These are phyloP conservation scores for Chloropicon primus DNA, from an alignment of 139 green algal species.

Conservation along the genomic window DNA sequence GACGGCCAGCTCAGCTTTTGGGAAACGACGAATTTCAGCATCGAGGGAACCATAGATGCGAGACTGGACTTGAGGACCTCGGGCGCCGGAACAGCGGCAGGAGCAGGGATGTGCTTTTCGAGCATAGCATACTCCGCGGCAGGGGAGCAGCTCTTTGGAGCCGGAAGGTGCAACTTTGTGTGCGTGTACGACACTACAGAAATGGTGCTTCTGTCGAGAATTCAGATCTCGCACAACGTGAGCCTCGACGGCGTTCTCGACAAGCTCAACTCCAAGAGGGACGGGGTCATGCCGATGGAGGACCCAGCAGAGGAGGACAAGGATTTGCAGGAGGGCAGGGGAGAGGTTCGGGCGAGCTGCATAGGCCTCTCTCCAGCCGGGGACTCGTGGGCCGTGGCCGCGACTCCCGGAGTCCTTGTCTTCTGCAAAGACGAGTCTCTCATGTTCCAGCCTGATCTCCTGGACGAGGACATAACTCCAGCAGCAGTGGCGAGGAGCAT, in stretches of 20 bases:
- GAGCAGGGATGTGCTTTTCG: conserved; percentile 62
- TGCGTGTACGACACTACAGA: conserved; percentile 93
- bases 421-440: conserved; percentile 63
- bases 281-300: neutral
- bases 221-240: conserved; percentile 52
- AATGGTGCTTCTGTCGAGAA: conserved; percentile 65
- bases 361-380: conserved; percentile 74
- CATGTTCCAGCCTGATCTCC: conserved; percentile 88
- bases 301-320: neutral
- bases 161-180: conserved; percentile 59
- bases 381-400: conserved; percentile 69
- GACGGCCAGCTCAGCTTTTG: conserved; percentile 87
- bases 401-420: conserved; percentile 80
- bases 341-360: conserved; percentile 29
- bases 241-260: conserved; percentile 85
- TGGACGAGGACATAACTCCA: conserved; percentile 81
- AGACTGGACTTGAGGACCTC: conserved; percentile 75
- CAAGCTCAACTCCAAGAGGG: conserved; percentile 62
- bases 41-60: conserved; percentile 63
- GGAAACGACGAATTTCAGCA: conserved; percentile 63
- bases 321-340: conserved; percentile 2
- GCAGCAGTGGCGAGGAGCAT: neutral
- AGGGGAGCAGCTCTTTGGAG: conserved; percentile 70
- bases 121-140: conserved; percentile 73
- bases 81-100: conserved; percentile 46